Evolutionary conservation across 768 basidiomycete genomes (phyloP), one percentile per base, ranked within the genome.

Genomic region (Fomitopsis pulvina): DNA sequence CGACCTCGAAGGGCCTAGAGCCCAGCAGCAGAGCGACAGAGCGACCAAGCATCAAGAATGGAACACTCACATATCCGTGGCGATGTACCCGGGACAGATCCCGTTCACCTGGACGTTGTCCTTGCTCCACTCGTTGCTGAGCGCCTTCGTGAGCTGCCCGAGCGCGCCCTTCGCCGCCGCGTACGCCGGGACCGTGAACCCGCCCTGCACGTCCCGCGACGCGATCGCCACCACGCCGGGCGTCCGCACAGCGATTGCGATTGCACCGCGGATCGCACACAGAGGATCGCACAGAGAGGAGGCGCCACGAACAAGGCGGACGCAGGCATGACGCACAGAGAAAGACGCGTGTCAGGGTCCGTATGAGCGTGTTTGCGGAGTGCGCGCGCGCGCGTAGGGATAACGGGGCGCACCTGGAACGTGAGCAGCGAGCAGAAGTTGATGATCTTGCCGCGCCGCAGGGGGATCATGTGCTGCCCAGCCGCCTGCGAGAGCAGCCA

Each of bases 111-210:
- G 85, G 46, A 95, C 80, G 57, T 90, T 91, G 59, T 88, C 79
- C 60, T 77, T 76, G 52, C 87, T 86, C 92, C 93, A 96, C 65
- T 95, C 93, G 66, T 96, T 96, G 59, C 85, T 83, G 60, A 95
- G 79, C 2, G 92, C 86, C 68, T 93, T 93, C 24, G 91, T 90
- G 58, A 91, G 72, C 62, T 86, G 85, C 9, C 87, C 87, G 27
- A 91, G 72, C 18, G 88, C 90, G 49, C 91, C 91, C 65, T 94
- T 95, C 8, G 93, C 87, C 3, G 93, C 82, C 2, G 92, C 89
- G 61, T 95, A 95, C 10, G 93, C 93, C 18, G 92, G 91, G 34
- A 95, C 77, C 12, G 81, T 85, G 45, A 85, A 50, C 40, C 85
- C 85, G 41, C 78, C 79, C 61, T 79, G 70, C 38, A 41, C 18